These are phyloP conservation scores for Strobilomyces dryophilus DNA, from an alignment of 768 basidiomycete genomes.

Conservation along the genomic window DNA sequence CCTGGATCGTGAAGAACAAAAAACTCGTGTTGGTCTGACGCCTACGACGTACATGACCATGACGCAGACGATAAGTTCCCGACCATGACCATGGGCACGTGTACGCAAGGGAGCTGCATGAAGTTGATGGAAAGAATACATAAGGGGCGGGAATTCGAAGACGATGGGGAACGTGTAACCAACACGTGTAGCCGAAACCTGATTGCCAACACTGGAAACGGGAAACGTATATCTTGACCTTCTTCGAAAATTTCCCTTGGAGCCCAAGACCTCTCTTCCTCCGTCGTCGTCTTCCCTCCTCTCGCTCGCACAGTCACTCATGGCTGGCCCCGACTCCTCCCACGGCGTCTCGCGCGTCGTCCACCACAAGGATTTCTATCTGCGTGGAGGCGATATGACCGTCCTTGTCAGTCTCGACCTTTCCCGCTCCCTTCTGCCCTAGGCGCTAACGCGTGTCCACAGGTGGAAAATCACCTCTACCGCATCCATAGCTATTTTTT, in stretches of 20 bases:
- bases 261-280: conserved; percentile 24
- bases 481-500: conserved; percentile 62
- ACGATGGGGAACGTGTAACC: conserved; percentile 26
- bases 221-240: conserved; percentile 34
- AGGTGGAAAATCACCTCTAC: conserved; percentile 58
- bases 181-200: conserved; percentile 34
- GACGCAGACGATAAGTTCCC: conserved; percentile 2
- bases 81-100: conserved; percentile 15
- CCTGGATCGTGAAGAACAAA: neutral
- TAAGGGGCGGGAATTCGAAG: conserved; percentile 19
- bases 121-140: conserved; percentile 13
- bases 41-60: conserved; percentile 1
- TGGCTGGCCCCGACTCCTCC: conserved; percentile 21
- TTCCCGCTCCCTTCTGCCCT: neutral
- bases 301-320: conserved; percentile 20
- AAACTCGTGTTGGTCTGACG: conserved; percentile 1
- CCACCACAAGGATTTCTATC: conserved; percentile 46
- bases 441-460: conserved; percentile 14
- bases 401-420: conserved; percentile 43
- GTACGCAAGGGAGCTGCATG: conserved; percentile 28
- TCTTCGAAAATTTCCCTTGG: conserved; percentile 35
- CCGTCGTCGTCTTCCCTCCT: conserved; percentile 33
- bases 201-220: conserved; percentile 26
- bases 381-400: conserved; percentile 55
- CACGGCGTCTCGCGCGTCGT: conserved; percentile 31